phyloP scores from a whole-genome alignment of 805 yeast species.

The Starmera quercuum region DNA sequence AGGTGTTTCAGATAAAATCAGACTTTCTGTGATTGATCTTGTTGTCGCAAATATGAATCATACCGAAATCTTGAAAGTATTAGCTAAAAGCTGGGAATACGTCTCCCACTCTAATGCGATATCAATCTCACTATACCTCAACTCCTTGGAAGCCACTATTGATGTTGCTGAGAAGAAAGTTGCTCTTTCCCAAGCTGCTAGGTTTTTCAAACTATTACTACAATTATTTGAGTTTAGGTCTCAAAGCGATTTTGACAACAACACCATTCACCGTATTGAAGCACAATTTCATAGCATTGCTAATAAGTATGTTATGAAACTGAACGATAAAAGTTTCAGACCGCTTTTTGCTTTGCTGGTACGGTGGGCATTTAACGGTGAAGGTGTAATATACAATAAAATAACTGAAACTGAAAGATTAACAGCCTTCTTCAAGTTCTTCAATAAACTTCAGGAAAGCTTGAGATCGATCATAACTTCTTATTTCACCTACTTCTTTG shows the following conservation, averaged over 20 bases:
- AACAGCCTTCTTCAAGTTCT: slow-evolving; percentile 75
- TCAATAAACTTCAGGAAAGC: slow-evolving; percentile 75
- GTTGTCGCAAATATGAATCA: slow-evolving; percentile 63
- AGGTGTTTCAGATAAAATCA: slow-evolving; percentile 50
- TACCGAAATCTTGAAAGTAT: slow-evolving; percentile 50
- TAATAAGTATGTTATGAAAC: slow-evolving; percentile 72
- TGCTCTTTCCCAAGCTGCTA: slow-evolving; percentile 62
- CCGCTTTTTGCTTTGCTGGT: slow-evolving; percentile 83
- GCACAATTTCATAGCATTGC: slow-evolving; percentile 67
- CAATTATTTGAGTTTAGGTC: slow-evolving; percentile 65
- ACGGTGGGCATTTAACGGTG: slow-evolving; percentile 90
- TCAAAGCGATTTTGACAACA: slow-evolving; percentile 50
- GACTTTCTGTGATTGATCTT: slow-evolving; percentile 54
- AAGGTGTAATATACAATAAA: slow-evolving; percentile 42
- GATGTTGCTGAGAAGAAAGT: slow-evolving; percentile 65
- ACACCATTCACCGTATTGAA: slow-evolving; percentile 77
- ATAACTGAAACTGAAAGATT: slow-evolving; percentile 51
- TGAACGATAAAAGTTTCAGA: slow-evolving; percentile 89
- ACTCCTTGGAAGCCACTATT: slow-evolving; percentile 56
- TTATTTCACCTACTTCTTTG: slow-evolving; percentile 80
- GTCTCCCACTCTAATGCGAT: slow-evolving; percentile 29
- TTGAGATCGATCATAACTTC: slow-evolving; percentile 82
- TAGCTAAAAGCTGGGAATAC: slow-evolving; percentile 54
- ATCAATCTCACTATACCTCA: slow-evolving; percentile 64
- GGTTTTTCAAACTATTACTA: slow-evolving; percentile 61